These are phyloP conservation scores for Penicillium cinerascens DNA, from an alignment of 495 filamentous ascomycete species.

Conservation along the genomic window DNA sequence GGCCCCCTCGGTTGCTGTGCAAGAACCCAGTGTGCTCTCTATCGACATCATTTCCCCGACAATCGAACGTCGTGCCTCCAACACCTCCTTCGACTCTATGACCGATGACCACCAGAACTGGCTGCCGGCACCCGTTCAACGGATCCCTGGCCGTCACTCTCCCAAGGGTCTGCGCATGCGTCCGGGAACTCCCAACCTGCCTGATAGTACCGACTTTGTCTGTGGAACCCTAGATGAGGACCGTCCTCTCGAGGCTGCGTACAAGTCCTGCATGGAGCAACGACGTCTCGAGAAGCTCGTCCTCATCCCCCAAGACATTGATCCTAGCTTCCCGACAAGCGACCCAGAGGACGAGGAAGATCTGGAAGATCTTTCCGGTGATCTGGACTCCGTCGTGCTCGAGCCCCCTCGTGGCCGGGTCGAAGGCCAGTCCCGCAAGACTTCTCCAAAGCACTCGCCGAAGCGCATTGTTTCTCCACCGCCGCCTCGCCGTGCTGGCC, in stretches of 20 bases:
- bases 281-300: constrained; percentile 75
- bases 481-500: constrained; percentile 62
- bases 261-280: constrained; percentile 79
- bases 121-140: constrained; percentile 30
- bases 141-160: constrained; percentile 24
- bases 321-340: constrained; percentile 92
- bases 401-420: constrained; percentile 35
- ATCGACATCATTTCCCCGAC: constrained; percentile 45
- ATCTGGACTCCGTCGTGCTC: constrained; percentile 34
- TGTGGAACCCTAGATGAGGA: constrained; percentile 97
- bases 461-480: constrained; percentile 50
- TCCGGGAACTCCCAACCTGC: constrained; percentile 74
- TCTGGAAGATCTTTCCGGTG: constrained; percentile 57
- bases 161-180: constrained; percentile 50
- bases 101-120: constrained; percentile 41
- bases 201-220: constrained; percentile 97
- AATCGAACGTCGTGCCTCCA: constrained; percentile 50
- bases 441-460: constrained; percentile 37
- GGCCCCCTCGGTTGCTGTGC: constrained; percentile 60
- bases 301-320: constrained; percentile 86
- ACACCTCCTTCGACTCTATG: constrained; percentile 63
- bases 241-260: constrained; percentile 86
- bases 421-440: constrained; percentile 26
- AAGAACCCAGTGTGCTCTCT: constrained; percentile 51
- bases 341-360: constrained; percentile 84